These are phyloP conservation scores for Malbranchea cinnamomea DNA, from an alignment of 2,329 filamentous ascomycete species.

Conservation along the genomic window DNA sequence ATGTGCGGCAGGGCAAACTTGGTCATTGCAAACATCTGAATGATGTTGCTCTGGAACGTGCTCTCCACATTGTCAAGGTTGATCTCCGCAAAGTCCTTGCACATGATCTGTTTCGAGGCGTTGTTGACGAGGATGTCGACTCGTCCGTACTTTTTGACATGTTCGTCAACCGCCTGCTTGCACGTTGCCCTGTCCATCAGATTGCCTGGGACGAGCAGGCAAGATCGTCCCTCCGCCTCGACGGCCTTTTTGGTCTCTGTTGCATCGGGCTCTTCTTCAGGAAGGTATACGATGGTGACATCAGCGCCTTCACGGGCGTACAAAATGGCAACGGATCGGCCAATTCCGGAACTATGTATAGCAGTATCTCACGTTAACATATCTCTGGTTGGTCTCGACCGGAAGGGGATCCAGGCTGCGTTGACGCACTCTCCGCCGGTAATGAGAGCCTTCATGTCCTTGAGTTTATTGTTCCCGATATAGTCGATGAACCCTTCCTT, in stretches of 20 bases:
- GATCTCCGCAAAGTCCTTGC: slow-evolving; percentile 37
- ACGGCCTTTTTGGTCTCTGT: slow-evolving; percentile 38
- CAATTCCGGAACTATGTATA: slow-evolving; percentile 35
- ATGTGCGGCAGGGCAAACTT: slow-evolving; percentile 43
- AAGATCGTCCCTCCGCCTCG: slow-evolving; percentile 35
- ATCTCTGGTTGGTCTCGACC: background rate
- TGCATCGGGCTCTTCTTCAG: slow-evolving; percentile 42
- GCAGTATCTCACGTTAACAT: slow-evolving; percentile 1
- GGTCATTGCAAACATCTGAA: slow-evolving; percentile 44
- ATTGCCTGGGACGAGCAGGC: slow-evolving; percentile 34
- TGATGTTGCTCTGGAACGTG: slow-evolving; percentile 42
- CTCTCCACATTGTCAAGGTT: slow-evolving; percentile 40
- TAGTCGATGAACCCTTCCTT: slow-evolving; percentile 20
- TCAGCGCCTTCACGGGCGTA: slow-evolving; percentile 45
- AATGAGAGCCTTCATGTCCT: slow-evolving; percentile 37
- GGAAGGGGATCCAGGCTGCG: background rate
- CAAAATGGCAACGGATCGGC: slow-evolving; percentile 38
- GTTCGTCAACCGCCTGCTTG: slow-evolving; percentile 36
- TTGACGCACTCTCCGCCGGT: slow-evolving; percentile 40
- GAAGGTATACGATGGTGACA: slow-evolving; percentile 40
- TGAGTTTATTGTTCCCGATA: slow-evolving; percentile 34
- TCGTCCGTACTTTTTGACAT: slow-evolving; percentile 34
- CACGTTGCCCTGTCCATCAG: slow-evolving; percentile 37
- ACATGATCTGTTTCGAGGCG: slow-evolving; percentile 42
- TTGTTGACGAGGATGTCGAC: slow-evolving; percentile 45